phyloP scores from a whole-genome alignment of 1,284 basidiomycete genomes.

The Rhodotorula sp. region DNA sequence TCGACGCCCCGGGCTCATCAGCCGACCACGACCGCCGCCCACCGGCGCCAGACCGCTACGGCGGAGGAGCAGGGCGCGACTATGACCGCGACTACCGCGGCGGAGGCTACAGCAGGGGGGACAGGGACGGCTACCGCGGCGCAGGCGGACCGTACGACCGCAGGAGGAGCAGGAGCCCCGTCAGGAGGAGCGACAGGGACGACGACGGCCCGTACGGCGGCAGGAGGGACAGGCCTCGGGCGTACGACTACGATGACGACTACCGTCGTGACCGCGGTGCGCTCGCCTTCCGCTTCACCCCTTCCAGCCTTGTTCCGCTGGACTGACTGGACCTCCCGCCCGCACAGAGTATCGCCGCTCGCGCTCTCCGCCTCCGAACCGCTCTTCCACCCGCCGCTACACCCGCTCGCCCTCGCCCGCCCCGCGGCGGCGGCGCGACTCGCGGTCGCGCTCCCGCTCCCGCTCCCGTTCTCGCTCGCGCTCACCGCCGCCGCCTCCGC shows the following conservation, averaged over 20 bases:
- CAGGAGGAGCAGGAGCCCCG: conserved; percentile 26
- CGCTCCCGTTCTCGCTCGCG: conserved; percentile 3
- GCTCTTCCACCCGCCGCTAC: not conserved
- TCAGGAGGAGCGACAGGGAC: conserved; percentile 12
- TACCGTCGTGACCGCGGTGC: conserved; percentile 4
- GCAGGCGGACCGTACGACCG: conserved; percentile 8
- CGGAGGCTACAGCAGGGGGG: not conserved
- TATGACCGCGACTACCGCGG: conserved; percentile 5
- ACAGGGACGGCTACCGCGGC: not conserved
- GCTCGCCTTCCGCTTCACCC: not conserved
- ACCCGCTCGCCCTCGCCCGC: conserved; percentile 20
- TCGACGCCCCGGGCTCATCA: not conserved
- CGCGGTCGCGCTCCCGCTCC: conserved; percentile 1
- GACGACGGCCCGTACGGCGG: not conserved
- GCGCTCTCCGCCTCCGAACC: conserved; percentile 7
- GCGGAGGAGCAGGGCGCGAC: not conserved
- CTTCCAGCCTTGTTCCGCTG: not conserved
- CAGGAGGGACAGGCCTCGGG: not conserved
- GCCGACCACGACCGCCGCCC: not conserved
- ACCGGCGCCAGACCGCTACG: not conserved
- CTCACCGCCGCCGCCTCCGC: not conserved
- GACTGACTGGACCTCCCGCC: not conserved
- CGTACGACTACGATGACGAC: conserved; percentile 15
- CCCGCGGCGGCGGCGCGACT: conserved; percentile 3
- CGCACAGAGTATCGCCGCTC: conserved; percentile 1